Evolutionary conservation across 1,284 basidiomycete species (phyloP), one percentile per base, ranked within the genome.

Genomic region (Rhodotorula sp.): DNA sequence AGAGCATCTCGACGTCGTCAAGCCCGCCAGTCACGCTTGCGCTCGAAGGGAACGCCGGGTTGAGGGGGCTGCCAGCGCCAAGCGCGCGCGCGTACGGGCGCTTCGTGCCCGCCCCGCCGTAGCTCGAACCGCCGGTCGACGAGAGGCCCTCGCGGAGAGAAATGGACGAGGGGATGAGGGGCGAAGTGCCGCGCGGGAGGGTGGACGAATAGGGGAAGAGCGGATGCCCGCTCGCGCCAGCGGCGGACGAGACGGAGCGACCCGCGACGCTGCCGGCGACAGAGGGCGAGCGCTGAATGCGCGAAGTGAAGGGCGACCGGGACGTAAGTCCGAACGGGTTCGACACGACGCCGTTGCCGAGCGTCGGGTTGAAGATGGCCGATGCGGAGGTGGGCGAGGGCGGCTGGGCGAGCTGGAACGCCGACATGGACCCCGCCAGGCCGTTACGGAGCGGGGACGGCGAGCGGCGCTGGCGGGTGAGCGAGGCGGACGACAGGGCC

Each of bases 121-220:
- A 27, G 34, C n/a, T 50, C n/a, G 41, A 37, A 34, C 21, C 9
- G 19, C 44, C 37, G 25, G 50, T 22, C 19, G 66, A 60, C 7
- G 72, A 63, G 15, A 72, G 59, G 8, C 67, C 68, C 44, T 69
- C 69, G 22, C 68, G 64, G 63, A 71, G 53, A 34, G 63, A 71
- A 44, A 46, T 32, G 15, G 67, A 59, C 29, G 46, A 27, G 22
- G 55, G 15, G 12, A 70, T 54, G 13, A 69, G 60, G 46, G 41
- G 65, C 48, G 53, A 63, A 21, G 60, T 67, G 22, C 36, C 69
- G 19, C 75, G 70, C 22, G 70, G 72, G 34, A 70, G 17, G 10
- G 72, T 67, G 15, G 75, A 70, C 13, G 72, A 54, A 70, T 72
- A 76, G 12, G 75, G 72, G 66, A 74, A 76, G 22, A 76, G 68